Conservation (phyloP, 345 rosid species). For the Murraya paniculata region DNA sequence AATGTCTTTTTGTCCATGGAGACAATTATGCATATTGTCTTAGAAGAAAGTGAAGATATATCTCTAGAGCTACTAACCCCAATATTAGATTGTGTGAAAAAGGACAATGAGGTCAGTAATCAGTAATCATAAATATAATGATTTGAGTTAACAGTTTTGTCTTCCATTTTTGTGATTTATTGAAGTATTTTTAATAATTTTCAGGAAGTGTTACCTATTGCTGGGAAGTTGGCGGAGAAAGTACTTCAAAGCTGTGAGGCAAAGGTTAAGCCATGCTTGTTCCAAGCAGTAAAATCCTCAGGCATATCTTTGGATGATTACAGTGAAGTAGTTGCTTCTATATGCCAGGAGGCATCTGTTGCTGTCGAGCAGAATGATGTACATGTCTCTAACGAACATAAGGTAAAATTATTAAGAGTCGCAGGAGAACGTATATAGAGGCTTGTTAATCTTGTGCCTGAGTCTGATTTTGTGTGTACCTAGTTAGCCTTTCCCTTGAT, state of each 20-base stretch:
- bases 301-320: constrained; percentile 58
- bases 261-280: constrained; percentile 67
- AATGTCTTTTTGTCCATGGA: constrained; percentile 78
- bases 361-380: constrained; percentile 38
- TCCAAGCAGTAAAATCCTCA: constrained; percentile 51
- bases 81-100: constrained; percentile 57
- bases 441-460: background rate
- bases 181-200: constrained; percentile 10
- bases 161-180: constrained; percentile 14
- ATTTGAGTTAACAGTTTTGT: background rate
- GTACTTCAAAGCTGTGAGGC: constrained; percentile 66
- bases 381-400: constrained; percentile 36
- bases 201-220: constrained; percentile 63
- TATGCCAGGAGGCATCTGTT: constrained; percentile 55
- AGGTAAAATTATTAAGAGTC: constrained; percentile 40
- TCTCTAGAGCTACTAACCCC: constrained; percentile 70
- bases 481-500: constrained; percentile 1
- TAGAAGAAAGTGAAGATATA: constrained; percentile 96
- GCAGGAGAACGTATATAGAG: background rate
- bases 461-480: background rate
- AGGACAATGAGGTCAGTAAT: constrained; percentile 82
- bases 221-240: constrained; percentile 65
- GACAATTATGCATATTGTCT: constrained; percentile 81
- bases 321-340: constrained; percentile 54
- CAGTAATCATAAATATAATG: constrained; percentile 3